These are phyloP conservation scores for Fistulinella cinereoalba DNA, from an alignment of 1,284 basidiomycete species.

Conservation along the genomic window DNA sequence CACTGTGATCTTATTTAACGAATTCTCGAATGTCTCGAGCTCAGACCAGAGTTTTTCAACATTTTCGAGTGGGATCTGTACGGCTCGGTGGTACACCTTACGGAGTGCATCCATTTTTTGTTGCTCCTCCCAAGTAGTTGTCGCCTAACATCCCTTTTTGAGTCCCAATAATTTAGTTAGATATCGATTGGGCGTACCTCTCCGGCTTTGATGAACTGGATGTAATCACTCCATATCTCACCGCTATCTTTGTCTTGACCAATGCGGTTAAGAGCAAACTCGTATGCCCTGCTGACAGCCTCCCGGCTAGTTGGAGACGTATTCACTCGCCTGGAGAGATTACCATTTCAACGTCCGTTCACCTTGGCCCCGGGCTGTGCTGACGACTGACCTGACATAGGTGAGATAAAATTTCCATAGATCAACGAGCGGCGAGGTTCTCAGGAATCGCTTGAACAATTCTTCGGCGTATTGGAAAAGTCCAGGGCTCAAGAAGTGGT, in stretches of 20 bases:
- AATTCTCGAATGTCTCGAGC: slow-evolving; percentile 91
- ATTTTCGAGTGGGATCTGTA: slow-evolving; percentile 91
- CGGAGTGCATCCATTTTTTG: slow-evolving; percentile 93
- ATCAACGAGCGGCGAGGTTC: slow-evolving; percentile 79
- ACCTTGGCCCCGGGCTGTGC: slow-evolving; percentile 6
- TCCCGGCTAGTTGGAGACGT: slow-evolving; percentile 60
- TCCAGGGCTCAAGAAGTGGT: slow-evolving; percentile 67
- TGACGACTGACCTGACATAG: slow-evolving; percentile 66
- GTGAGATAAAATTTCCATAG: slow-evolving; percentile 85
- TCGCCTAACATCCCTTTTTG: slow-evolving; percentile 42
- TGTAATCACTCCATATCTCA: slow-evolving; percentile 76
- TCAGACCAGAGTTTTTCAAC: slow-evolving; percentile 95
- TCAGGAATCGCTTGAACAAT: slow-evolving; percentile 80
- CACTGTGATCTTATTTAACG: slow-evolving; percentile 86
- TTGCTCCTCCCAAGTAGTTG: slow-evolving; percentile 91
- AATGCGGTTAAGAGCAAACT: slow-evolving; percentile 89
- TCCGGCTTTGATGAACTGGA: slow-evolving; percentile 80
- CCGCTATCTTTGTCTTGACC: slow-evolving; percentile 82
- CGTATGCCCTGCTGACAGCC: slow-evolving; percentile 85
- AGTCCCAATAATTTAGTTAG: slow-evolving; percentile 3
- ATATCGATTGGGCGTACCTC: slow-evolving; percentile 50
- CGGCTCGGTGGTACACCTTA: slow-evolving; percentile 90
- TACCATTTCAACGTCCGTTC: slow-evolving; percentile 10
- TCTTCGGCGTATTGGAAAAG: slow-evolving; percentile 72
- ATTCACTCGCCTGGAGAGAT: slow-evolving; percentile 51